phyloP scores from a whole-genome alignment of 495 filamentous ascomycete species.

The Podospora australis region DNA sequence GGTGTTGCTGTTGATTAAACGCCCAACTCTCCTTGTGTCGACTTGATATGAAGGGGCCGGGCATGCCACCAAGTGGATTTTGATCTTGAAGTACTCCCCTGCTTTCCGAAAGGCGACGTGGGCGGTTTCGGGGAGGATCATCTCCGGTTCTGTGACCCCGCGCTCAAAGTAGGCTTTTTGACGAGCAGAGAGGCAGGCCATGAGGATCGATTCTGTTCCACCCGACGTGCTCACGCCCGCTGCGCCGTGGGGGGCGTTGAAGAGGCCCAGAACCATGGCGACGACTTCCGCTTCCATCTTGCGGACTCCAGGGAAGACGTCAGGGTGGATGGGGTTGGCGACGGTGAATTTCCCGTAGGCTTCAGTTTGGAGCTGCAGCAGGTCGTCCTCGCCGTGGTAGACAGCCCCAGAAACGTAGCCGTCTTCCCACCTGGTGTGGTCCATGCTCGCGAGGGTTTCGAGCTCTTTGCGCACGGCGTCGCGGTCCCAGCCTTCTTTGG shows the following conservation, averaged over 20 bases:
- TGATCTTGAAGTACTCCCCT: slow-evolving; percentile 90
- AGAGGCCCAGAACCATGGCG: slow-evolving; percentile 87
- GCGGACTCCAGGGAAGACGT: slow-evolving; percentile 94
- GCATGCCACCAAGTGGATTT: slow-evolving; percentile 82
- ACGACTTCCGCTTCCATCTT: slow-evolving; percentile 99
- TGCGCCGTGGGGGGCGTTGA: slow-evolving; percentile 78
- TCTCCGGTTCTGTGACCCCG: slow-evolving; percentile 87
- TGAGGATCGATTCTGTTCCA: slow-evolving; percentile 92
- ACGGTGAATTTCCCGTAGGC: slow-evolving; percentile 92
- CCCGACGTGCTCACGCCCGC: slow-evolving; percentile 89
- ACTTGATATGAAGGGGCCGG: slow-evolving; percentile 82
- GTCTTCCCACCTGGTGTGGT: slow-evolving; percentile 95
- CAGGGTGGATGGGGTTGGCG: slow-evolving; percentile 96
- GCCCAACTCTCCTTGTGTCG: slow-evolving; percentile 64
- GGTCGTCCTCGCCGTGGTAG: slow-evolving; percentile 84
- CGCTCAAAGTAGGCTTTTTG: slow-evolving; percentile 83
- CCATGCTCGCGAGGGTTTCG: slow-evolving; percentile 69
- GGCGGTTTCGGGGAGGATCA: slow-evolving; percentile 92
- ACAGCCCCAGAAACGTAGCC: slow-evolving; percentile 91
- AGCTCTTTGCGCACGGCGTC: slow-evolving; percentile 78
- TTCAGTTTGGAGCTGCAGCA: slow-evolving; percentile 81
- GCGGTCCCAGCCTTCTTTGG: slow-evolving; percentile 77
- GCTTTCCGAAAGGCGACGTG: slow-evolving; percentile 97
- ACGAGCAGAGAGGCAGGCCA: slow-evolving; percentile 83
- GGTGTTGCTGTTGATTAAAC: slow-evolving; percentile 94